Evolutionary conservation across 371 early-diverging fungal species (phyloP), one percentile per base, ranked within the genome.

Genomic region (Saksenaea oblongispora): DNA sequence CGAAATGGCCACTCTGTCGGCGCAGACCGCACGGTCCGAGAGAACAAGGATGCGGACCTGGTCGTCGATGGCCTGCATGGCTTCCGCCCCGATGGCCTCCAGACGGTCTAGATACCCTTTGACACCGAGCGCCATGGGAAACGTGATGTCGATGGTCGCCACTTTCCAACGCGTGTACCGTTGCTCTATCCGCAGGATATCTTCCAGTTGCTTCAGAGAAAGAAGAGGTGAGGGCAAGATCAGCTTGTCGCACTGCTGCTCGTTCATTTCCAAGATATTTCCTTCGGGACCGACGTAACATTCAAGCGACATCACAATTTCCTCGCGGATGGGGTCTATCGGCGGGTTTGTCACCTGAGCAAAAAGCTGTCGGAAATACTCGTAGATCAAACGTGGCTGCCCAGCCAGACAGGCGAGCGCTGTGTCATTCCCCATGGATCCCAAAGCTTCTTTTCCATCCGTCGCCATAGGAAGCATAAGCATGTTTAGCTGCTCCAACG

Each of bases 281-380:
- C 95, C 95, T 71, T 91, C 92, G 8, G 96, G 94, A 35, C 97
- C 97, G n/a, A 97, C 84, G 74, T 93, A 92, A 82, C 95, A 95
- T 54, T 91, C 87, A 34, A 95, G 85, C 17, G 93, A 91, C 96
- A 96, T 97, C 80, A 97, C 95, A 64, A 96, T 91, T 65, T 91
- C 91, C 78, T 97, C 96, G 70, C 97, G 94, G 73, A 97, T 96
- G 37, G 97, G 97, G 82, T 97, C 97, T 57, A 97, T 96, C 13
- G 97, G 96, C 61, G 93, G 93, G 66, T 96, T 95, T 54, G 95
- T 95, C 54, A 96, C 97, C 76, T 97, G 97, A 28, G 97, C 97
- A 66, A 97, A 97, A 22, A 96, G 82, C 79, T 97, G 92, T 34
- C 95, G 87, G 81, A 97, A 95, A 81, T 96, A 97, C 63, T 97